These are phyloP conservation scores for Cicer arietinum DNA, from an alignment of 306 rosid species.

Conservation along the genomic window DNA sequence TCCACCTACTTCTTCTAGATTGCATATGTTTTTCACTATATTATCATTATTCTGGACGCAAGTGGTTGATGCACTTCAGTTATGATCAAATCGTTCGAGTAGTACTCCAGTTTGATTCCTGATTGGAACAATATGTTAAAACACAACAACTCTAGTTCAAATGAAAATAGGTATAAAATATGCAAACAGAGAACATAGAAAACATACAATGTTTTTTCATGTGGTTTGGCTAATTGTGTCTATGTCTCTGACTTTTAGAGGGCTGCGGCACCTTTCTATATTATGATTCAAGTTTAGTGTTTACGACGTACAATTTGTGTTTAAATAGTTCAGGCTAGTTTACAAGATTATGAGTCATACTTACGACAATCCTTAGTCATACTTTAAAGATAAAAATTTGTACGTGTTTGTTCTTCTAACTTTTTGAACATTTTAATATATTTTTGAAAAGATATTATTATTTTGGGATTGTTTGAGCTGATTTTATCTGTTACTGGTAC, in stretches of 20 bases:
- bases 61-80: neutral
- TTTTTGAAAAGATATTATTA: neutral
- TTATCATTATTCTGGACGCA: neutral
- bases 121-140: neutral
- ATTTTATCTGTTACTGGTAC: conserved; percentile 21
- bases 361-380: neutral
- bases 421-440: neutral
- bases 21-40: neutral
- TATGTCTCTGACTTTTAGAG: no score
- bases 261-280: no score
- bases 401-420: neutral
- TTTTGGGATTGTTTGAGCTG: conserved; percentile 28
- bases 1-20: neutral
- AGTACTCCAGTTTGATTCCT: neutral
- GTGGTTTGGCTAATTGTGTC: no score
- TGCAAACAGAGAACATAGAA: no score
- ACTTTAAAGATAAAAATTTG: neutral
- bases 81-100: neutral
- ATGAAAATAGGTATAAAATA: no score
- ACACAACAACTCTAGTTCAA: no score
- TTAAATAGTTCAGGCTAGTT: no score
- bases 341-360: no score
- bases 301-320: no score
- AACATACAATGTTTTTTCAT: no score
- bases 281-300: no score